phyloP scores from a whole-genome alignment of 345 rosid genomes.

The Linum usitatissimum region DNA sequence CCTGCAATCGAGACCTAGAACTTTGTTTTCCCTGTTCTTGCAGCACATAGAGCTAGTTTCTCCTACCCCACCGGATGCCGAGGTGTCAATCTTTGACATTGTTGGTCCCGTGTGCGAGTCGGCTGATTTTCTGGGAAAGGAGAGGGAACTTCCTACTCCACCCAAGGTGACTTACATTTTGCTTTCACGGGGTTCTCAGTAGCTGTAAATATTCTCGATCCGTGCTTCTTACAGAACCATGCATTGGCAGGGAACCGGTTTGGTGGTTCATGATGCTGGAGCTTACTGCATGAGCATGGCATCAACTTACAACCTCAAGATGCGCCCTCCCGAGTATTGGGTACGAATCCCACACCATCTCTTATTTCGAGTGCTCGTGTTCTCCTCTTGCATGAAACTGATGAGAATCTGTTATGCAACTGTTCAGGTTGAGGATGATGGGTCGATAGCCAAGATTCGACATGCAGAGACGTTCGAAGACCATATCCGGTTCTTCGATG shows the following conservation, averaged over 20 bases:
- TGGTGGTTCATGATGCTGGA: slow-evolving; percentile 96
- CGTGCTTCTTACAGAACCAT: slow-evolving; percentile 16
- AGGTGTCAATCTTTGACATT: slow-evolving; percentile 65
- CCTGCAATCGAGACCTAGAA: background rate
- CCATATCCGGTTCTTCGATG: slow-evolving; percentile 65
- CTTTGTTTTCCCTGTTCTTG: slow-evolving; percentile 4
- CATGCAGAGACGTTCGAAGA: slow-evolving; percentile 83
- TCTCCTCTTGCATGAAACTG: too few relatives aligned
- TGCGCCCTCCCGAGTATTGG: slow-evolving; percentile 99
- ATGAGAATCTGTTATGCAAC: background rate
- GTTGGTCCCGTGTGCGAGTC: slow-evolving; percentile 99
- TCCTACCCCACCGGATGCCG: slow-evolving; percentile 51
- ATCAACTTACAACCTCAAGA: slow-evolving; percentile 94
- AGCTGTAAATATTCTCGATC: background rate
- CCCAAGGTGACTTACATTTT: slow-evolving; percentile 32
- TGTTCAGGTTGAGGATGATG: slow-evolving; percentile 75
- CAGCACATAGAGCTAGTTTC: slow-evolving; percentile 96
- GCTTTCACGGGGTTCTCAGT: background rate
- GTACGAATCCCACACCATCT: slow-evolving; percentile 25
- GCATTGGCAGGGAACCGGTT: slow-evolving; percentile 66
- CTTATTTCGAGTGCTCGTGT: background rate
- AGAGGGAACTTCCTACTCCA: slow-evolving; percentile 89
- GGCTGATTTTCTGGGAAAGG: slow-evolving; percentile 96
- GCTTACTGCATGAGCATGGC: slow-evolving; percentile 99
- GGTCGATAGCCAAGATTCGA: slow-evolving; percentile 62